Evolutionary conservation across 1,284 basidiomycete genomes (phyloP), one percentile per base, ranked within the genome.

Genomic region (Leccinum griseonigrum): DNA sequence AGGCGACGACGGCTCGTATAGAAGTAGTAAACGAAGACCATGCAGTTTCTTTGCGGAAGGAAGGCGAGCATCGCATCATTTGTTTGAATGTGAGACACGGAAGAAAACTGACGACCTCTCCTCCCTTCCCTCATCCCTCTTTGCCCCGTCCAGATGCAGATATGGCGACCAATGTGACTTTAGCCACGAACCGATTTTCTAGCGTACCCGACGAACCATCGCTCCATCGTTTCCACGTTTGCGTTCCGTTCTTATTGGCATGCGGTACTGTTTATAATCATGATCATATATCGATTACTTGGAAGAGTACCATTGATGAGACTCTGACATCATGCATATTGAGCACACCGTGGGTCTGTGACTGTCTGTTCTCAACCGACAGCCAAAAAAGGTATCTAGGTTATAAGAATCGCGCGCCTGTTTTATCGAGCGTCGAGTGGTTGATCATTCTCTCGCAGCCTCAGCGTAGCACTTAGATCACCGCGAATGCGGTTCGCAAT

Each of bases 11-110:
- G 73, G 76, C 64, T 85, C 83, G 64, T 84, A 79, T 87, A 90
- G 83, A 85, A 82, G 79, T 79, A 88, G 79, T 83, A 90, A 87
- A 85, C 83, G 87, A 85, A 87, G 84, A 86, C 85, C 87, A 79
- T 92, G 91, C 87, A 88, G 81, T 83, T 92, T 91, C 81, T 92
- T 87, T 84, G 85, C 85, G 79, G 83, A 86, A 83, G 91, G 90
- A 90, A 92, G 90, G 90, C 87, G 85, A 92, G 91, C 87, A 83
- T 81, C 71, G 70, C 54, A 74, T 72, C 68, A 75, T 76, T 72
- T 72, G 50, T 52, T 64, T 67, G 69, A 69, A 70, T 71, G 71
- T 79, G 77, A 75, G 73, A 73, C 70, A 34, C 14, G 40, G 52
- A 38, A 64, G 54, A 72, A 78, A 77, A 77, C 83, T 86, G 78